Conservation (phyloP, 129 eudicot species). For the Apium graveolens region DNA sequence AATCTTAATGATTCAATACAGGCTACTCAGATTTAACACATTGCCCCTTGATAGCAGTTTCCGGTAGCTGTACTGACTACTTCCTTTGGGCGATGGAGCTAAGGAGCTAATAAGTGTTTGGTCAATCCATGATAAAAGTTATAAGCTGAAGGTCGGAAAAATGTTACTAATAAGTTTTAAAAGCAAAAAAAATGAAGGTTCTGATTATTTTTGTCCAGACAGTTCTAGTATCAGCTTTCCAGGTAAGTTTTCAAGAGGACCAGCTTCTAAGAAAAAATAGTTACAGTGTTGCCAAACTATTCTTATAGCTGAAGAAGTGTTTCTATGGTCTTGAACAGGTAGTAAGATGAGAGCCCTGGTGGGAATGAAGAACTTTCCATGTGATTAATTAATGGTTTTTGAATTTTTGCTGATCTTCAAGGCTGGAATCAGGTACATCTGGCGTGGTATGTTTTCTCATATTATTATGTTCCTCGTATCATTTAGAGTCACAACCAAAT, state of each 20-base stretch:
- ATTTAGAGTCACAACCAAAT: constrained; percentile 4
- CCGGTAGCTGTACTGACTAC: neutral
- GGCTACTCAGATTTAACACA: neutral
- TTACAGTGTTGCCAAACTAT: neutral
- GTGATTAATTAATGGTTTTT: neutral
- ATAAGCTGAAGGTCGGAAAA: neutral
- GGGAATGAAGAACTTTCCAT: constrained; percentile 9
- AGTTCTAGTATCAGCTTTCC: neutral
- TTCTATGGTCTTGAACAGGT: neutral
- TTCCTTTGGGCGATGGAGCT: neutral
- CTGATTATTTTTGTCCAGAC: no score
- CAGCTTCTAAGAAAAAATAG: neutral
- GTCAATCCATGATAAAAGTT: neutral
- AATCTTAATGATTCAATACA: neutral
- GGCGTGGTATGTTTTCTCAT: neutral
- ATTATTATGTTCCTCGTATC: neutral
- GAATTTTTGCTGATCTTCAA: neutral
- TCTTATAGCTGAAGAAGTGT: neutral
- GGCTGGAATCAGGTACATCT: constrained; percentile 9
- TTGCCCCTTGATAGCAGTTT: neutral
- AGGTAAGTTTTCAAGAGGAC: neutral
- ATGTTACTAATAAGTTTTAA: no score
- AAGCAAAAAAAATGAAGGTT: no score
- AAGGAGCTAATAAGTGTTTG: neutral
- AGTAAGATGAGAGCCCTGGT: neutral